Conservation (phyloP, 176 grass and related monocot species). For the Phoenix roebelenii region DNA sequence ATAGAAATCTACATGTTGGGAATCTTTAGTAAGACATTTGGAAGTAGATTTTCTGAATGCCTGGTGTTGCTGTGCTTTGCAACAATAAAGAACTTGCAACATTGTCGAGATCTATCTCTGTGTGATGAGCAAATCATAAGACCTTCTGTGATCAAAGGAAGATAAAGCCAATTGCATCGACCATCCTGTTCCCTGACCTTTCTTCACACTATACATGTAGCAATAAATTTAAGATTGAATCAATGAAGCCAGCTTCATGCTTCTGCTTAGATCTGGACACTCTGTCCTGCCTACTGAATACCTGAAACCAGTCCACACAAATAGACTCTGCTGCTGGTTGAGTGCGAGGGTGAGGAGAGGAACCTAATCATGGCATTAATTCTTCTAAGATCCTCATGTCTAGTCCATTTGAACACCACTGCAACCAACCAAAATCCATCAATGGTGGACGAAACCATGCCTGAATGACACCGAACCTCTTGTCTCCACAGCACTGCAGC, state of each 20-base stretch:
- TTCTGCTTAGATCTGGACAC: constrained; percentile 58
- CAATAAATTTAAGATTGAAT: no score
- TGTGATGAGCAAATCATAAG: no score
- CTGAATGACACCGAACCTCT: constrained; percentile 37
- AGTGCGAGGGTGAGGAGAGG: constrained; percentile 43
- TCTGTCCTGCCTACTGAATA: constrained; percentile 54
- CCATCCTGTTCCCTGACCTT: no score
- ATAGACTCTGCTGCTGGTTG: constrained; percentile 60
- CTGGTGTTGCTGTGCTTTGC: no score
- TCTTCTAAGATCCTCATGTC: constrained; percentile 59
- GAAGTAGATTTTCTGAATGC: no score
- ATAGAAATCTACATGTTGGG: no score
- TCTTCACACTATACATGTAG: no score
- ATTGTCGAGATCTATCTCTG: no score
- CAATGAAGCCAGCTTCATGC: constrained; percentile 15
- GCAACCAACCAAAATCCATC: constrained; percentile 73
- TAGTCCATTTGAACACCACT: constrained; percentile 55
- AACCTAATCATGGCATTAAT: constrained; percentile 39
- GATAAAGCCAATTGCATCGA: no score
- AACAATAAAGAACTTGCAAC: no score
- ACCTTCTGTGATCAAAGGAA: no score
- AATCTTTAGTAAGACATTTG: no score
- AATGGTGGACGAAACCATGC: constrained; percentile 81
- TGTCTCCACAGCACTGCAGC: constrained; percentile 46
- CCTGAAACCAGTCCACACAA: constrained; percentile 62